A percentile compares a stretch with the other conserved stretches of the same genome.
These are phyloP conservation scores for Tylopilus plumbeoviolaceoides DNA, from an alignment of 768 basidiomycete genomes.

Conservation along the genomic window DNA sequence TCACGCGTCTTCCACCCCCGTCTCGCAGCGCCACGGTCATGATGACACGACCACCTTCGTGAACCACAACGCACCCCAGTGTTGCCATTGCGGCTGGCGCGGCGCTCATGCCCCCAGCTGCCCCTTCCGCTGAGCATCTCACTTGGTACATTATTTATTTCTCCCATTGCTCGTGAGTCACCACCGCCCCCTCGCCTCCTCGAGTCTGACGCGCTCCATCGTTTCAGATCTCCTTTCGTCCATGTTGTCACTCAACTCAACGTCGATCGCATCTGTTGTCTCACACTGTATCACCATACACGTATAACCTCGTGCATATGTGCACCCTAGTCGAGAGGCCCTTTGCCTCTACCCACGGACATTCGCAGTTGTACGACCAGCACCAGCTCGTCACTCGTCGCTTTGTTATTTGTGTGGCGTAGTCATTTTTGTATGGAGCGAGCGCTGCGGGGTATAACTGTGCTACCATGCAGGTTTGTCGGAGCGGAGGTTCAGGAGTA, in stretches of 20 bases:
- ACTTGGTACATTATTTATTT: conserved; percentile 22
- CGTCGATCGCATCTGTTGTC: conserved; percentile 30
- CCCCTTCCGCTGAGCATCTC: conserved; percentile 52
- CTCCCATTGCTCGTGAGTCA: conserved; percentile 19
- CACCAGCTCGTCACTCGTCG: conserved; percentile 5
- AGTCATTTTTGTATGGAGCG: conserved; percentile 12
- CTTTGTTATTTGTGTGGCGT: conserved; percentile 7
- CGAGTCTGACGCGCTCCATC: background rate
- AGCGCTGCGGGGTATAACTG: conserved; percentile 11
- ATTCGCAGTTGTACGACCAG: conserved; percentile 28
- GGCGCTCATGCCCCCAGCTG: conserved; percentile 56
- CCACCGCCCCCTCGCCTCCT: background rate
- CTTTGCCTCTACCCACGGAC: conserved; percentile 11
- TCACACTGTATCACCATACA: conserved; percentile 33
- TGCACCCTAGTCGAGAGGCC: conserved; percentile 28
- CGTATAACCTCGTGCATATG: conserved; percentile 33
- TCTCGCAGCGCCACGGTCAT: conserved; percentile 19
- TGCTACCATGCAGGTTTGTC: conserved; percentile 24
- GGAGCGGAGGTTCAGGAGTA: conserved; percentile 15
- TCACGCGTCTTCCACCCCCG: conserved; percentile 18
- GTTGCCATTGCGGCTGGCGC: conserved; percentile 75
- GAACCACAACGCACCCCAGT: conserved; percentile 64
- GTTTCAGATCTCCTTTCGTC: conserved; percentile 15
- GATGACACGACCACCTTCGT: conserved; percentile 31
- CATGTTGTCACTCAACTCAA: conserved; percentile 30